A percentile compares a stretch with the other conserved stretches of the same genome.
phyloP scores from a whole-genome alignment of 2,329 filamentous ascomycete species.

The Fusarium gaditjirri region DNA sequence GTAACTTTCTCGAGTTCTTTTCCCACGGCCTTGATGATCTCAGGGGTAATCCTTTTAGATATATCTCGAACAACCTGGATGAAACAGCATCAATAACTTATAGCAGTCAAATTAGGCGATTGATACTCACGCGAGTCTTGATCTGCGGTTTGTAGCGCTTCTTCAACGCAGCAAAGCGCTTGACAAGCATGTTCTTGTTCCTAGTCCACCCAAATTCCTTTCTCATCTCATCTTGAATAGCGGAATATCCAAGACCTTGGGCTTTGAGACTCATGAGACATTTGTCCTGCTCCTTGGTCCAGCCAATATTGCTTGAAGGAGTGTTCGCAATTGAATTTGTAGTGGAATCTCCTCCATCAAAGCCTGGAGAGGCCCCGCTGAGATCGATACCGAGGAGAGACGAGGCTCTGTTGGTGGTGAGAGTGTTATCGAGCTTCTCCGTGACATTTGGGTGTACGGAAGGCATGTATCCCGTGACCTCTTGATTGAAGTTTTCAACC shows the following conservation, averaged over 20 bases:
- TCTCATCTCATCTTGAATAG: background rate
- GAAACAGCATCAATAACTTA: background rate
- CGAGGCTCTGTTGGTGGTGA: rapidly evolving
- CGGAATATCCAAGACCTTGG: background rate
- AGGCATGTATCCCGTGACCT: background rate
- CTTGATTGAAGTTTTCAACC: rapidly evolving
- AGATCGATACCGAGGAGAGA: background rate
- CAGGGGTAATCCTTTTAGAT: background rate
- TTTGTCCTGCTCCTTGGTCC: background rate
- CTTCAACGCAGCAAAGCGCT: background rate
- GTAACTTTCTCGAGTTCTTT: background rate
- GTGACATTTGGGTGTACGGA: background rate
- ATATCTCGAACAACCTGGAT: background rate
- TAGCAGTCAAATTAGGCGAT: rapidly evolving
- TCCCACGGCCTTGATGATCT: background rate
- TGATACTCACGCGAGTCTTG: background rate
- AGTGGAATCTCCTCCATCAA: rapidly evolving
- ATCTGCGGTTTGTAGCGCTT: background rate
- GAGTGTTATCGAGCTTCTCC: rapidly evolving
- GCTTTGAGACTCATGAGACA: background rate
- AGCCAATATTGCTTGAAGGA: rapidly evolving
- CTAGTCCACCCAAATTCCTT: background rate
- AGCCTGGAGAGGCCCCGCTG: background rate
- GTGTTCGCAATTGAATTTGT: background rate
- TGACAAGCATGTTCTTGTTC: background rate